phyloP scores from a whole-genome alignment of 495 filamentous ascomycete species.

The Cudoniella acicularis region DNA sequence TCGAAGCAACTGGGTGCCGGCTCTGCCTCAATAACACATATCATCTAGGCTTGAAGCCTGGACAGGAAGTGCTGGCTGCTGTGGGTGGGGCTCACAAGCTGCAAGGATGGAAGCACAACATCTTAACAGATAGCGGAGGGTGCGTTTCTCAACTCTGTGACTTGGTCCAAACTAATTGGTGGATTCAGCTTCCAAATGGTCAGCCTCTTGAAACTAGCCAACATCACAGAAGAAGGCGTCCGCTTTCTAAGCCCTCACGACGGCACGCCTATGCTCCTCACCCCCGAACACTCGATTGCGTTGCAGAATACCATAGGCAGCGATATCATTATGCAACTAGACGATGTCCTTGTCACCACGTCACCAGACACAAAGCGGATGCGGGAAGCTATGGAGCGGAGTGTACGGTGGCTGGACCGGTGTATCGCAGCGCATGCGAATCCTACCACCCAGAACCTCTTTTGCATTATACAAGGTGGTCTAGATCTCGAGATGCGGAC shows the following conservation, averaged over 20 bases:
- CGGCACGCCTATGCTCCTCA: slow-evolving; percentile 93
- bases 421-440: slow-evolving; percentile 90
- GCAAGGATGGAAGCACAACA: slow-evolving; percentile 92
- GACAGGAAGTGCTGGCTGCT: slow-evolving; percentile 78
- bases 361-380: slow-evolving; percentile 84
- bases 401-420: slow-evolving; percentile 96
- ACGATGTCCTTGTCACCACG: slow-evolving; percentile 94
- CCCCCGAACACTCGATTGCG: slow-evolving; percentile 93
- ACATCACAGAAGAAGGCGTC: slow-evolving; percentile 92
- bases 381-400: slow-evolving; percentile 91
- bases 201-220: slow-evolving; percentile 87
- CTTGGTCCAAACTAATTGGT: neutral
- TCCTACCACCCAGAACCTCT: slow-evolving; percentile 83
- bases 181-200: slow-evolving; percentile 91
- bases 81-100: slow-evolving; percentile 91
- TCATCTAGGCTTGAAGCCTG: slow-evolving; percentile 91
- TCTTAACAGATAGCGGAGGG: slow-evolving; percentile 97
- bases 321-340: slow-evolving; percentile 99
- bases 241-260: slow-evolving; percentile 93
- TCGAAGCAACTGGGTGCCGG: slow-evolving; percentile 82
- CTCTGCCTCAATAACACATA: slow-evolving; percentile 97
- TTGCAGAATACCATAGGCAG: slow-evolving; percentile 96
- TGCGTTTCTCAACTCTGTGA: slow-evolving; percentile 42
- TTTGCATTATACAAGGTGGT: slow-evolving; percentile 97
- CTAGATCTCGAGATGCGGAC: slow-evolving; percentile 84